Base-by-base conservation (phyloP, 805 yeast species). In the Tetrapisispora nanseiensis region DNA sequence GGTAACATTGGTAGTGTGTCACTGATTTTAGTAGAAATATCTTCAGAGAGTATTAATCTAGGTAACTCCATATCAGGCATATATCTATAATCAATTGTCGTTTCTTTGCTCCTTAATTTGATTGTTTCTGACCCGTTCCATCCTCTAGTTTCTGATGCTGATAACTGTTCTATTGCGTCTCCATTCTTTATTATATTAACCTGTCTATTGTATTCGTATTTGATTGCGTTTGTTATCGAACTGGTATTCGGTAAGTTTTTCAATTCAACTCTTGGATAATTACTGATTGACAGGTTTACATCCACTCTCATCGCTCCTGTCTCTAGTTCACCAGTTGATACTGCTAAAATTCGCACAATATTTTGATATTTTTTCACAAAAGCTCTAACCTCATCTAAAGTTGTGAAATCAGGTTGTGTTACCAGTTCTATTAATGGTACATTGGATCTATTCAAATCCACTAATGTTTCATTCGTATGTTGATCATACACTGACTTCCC, bases 301-400 rank as follows among this genome's bases (percentile, higher is more conserved):
- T 92, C 98, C 4, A 90, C 92, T 54, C 98, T 71, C 73, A 92
- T 82, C 0, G 97, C 92, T 6, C 98, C 98, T 1, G 87, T 78
- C 56, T 92, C 97, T 56, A 92, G 69, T 51, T 89, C 95, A 13
- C 96, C 97, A 0, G 90, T 71, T 49, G 95, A 86, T 1, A 92
- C 75, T 4, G 74, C 76, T 39, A 86, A 59, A 48, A 76, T 78
- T 38, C 81, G 69, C 30, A 90, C 75, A 29, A 86, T 62, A 18
- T 76, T 69, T 54, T 86, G 95, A 48, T 82, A 82, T 55, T 87
- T 87, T 51, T 79, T 82, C 36, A 92, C 75, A 61, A 90, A 92
- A 0, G 82, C 75, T 31, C 75, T 75, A 0, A 94, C 85, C 52
- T 86, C 80, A 35, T 74, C 71, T 9, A 84, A 67, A 38, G 70